Base-by-base conservation (phyloP, 2,329 filamentous ascomycete genomes). In the Incumbomyces lentus region DNA sequence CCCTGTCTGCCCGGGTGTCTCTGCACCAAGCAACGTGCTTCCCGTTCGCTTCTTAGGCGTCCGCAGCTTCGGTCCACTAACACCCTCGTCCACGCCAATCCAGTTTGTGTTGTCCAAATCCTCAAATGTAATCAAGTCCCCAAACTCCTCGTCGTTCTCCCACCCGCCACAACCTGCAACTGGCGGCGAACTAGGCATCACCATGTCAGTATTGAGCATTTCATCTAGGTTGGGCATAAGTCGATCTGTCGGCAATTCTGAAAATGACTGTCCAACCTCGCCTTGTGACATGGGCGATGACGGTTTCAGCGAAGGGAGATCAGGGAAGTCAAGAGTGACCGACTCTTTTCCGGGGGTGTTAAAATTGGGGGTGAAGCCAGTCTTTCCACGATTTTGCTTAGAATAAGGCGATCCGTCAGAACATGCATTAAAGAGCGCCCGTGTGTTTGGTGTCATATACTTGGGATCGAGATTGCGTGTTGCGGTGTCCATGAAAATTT, bases 181-280 rank as follows among this genome's bases (percentile, higher is more conserved):
- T 22, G 69, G 68, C 17, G 69, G 68, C 18, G 65, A 69, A 50
- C 65, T 69, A 31, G 68, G 68, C 67, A 72, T 70, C 4, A 64
- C 13, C 33, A 62, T 59, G 56, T 69, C 67, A 1, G 67, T 68
- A 16, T 62, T 62, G 45, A 71, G 66, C 47, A 70, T 62, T 45
- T 70, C 67, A 34, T 65, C 50, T n/a, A 58, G 61, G 36, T 59
- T 59, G 19, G 52, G 60, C 55, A 56, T 54, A 50, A 55, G 47
- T 8, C 48, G 55, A 47, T 52, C 58, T 30, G 48, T 55, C 14
- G 55, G 50, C 39, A 57, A 30, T 41, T 54, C 53, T 1, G 52
- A 54, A 33, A 19, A 31, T 38, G 12, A 8, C 18, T 36, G 22
- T 5, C 33, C 22, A n/a, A 50, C 45, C 14, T 44, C 44, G 18